Evolutionary conservation across 306 rosid genomes (phyloP), one percentile per base, ranked within the genome.

Genomic region (Leucaena leucocephala): DNA sequence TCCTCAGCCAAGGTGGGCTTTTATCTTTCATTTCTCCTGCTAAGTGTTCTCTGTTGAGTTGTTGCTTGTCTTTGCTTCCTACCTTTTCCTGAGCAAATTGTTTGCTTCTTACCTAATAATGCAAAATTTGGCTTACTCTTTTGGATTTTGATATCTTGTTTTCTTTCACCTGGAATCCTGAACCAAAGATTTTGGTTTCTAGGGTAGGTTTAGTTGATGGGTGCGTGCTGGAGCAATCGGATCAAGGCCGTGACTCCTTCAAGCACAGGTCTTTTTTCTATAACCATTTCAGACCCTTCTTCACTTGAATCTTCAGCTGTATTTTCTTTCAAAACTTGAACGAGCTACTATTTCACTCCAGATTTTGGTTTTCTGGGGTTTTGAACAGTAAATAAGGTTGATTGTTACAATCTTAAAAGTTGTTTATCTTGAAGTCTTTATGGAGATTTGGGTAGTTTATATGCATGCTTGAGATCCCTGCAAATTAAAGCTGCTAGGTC

Each of bases 141-240:
- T 13, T 54, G 48, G 79, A 68, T 72, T 44, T 74, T 72, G 38
- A 74, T 38, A 35, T 67, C 65, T 79, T 33, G 22, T 38, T 77
- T 75, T 34, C 70, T 83, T 84, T 72, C 74, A 67, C 80, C 71
- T 82, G 79, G 78, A 72, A 84, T 77, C 39, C 46, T 71, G 62
- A 42, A 55, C 63, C 84, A 76, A 71, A 78, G 50, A 34, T 49
- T 19, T 68, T 86, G 55, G 54, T 19, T 69, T 68, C 27, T 48
- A 75, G 57, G 79, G 75, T 66, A 80, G 76, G 49, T 83, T 80
- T 68, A 83, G 83, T 86, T 70, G 90, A 96, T 93, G 99, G 99
- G 99, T 84, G 87, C 88, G 87, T 96, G 98, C 82, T 93, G 94
- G 94, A 93, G 99, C 81, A 90, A 83, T 55, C 85, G 82, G 80